Evolutionary conservation across 1,284 basidiomycete genomes (phyloP), one percentile per base, ranked within the genome.

Genomic region (Cutaneotrichosporon sp.): DNA sequence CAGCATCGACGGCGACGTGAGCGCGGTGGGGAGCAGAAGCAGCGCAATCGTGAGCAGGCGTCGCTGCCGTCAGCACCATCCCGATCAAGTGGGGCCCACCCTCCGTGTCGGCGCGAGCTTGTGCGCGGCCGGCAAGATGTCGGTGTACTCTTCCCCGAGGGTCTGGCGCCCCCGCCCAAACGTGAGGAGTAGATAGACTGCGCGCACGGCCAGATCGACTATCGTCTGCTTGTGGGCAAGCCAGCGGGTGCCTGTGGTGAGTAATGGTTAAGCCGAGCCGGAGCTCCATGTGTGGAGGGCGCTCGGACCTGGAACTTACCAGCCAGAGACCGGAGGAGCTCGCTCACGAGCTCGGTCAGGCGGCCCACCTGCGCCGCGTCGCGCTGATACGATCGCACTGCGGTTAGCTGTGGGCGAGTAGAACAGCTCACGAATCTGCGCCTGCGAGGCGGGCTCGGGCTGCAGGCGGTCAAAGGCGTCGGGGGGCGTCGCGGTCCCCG

Each of bases 71-170:
- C 34, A 65, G 66, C 25, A 24, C 14, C 9, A 27, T 5, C 33
- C 11, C 14, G n/a, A n/a, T n/a, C n/a, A n/a, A n/a, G 31, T 10
- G 58, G 67, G n/a, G n/a, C n/a, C n/a, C 36, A 75, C 73, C 53
- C 52, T 61, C 36, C 64, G 65, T 0, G 71, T 64, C 7, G 72
- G 71, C 11, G 62, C 46, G 8, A 62, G 59, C 11, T 79, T 72
- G 14, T 87, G 86, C 60, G 47, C 25, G 16, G 87, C 85, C 58
- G 88, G 86, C 85, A 91, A 89, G 33, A 91, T 88, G 70, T 91
- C 90, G 1, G 91, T 93, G 72, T 95, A 95, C 74, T 95, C 92
- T 77, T 95, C 92, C 16, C 92, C 92, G 0, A 95, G 82, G 2
- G 90, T 92, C 76, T 92, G 91, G 3, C 83, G 84, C 3, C 88